phyloP scores from a whole-genome alignment of 176 grass and related monocot genomes.

The Carex cristatella region DNA sequence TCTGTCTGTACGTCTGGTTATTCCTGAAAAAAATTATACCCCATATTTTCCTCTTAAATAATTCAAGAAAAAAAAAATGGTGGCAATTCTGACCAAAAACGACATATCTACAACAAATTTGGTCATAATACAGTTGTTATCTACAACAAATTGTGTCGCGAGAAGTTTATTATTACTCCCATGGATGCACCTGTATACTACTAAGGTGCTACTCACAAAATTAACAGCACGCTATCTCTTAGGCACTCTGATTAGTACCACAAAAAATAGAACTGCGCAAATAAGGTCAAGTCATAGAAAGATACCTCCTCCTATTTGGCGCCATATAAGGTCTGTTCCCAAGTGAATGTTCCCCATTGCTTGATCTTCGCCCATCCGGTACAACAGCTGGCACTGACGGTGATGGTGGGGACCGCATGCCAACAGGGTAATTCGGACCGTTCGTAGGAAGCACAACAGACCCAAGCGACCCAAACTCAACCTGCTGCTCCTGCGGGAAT shows the following conservation, averaged over 20 bases:
- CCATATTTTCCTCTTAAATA: background rate
- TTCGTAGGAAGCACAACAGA: background rate
- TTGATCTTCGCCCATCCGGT: background rate
- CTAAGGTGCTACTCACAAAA: background rate
- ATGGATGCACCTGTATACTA: background rate
- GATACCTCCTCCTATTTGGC: background rate
- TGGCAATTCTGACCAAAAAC: background rate
- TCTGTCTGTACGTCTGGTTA: conserved; percentile 53
- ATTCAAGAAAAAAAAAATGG: background rate
- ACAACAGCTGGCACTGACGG: background rate
- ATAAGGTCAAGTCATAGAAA: background rate
- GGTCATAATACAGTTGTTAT: background rate
- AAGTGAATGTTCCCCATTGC: background rate
- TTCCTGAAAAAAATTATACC: conserved; percentile 33
- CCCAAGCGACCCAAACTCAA: background rate
- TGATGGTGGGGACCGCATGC: background rate
- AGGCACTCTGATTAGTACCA: background rate
- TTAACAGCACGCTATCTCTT: background rate
- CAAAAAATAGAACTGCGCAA: background rate
- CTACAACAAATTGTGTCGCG: background rate
- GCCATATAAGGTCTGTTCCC: background rate
- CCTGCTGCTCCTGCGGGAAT: background rate
- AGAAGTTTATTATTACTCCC: background rate
- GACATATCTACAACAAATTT: background rate
- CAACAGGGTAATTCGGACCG: background rate